Percentiles rank a stretch among this genome's conserved stretches.
phyloP scores from a whole-genome alignment of 768 basidiomycete genomes.

The Amanita inopinata region DNA sequence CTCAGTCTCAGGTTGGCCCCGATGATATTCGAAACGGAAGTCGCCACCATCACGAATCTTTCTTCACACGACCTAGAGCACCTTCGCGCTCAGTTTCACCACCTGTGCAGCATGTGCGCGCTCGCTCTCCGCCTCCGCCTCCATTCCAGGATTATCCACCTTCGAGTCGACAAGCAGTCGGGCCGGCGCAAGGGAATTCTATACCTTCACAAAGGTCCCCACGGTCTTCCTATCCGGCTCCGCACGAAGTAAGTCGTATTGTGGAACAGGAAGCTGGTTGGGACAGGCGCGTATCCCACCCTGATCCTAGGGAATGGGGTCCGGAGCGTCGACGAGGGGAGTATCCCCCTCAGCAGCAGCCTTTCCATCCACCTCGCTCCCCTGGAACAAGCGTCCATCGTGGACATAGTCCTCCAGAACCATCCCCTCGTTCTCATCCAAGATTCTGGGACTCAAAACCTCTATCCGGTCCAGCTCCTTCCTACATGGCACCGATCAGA shows the following conservation, averaged over 20 bases:
- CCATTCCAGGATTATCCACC: constrained; percentile 39
- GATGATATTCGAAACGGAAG: constrained; percentile 41
- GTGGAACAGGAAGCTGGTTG: constrained; percentile 46
- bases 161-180: constrained; percentile 36
- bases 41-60: constrained; percentile 44
- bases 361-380: constrained; percentile 33
- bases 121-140: constrained; percentile 44
- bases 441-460: constrained; percentile 60
- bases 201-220: constrained; percentile 50
- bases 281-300: constrained; percentile 46
- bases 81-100: constrained; percentile 56
- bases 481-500: constrained; percentile 21
- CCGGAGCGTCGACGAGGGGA: constrained; percentile 34
- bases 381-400: constrained; percentile 26
- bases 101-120: constrained; percentile 41
- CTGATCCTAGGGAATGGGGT: constrained; percentile 48
- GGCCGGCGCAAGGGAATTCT: constrained; percentile 38
- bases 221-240: constrained; percentile 33
- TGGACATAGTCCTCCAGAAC: constrained; percentile 44
- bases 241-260: constrained; percentile 37
- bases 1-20: constrained; percentile 44
- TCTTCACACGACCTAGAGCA: constrained; percentile 44
- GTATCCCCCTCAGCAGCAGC: constrained; percentile 24
- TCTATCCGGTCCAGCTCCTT: constrained; percentile 23
- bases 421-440: constrained; percentile 49